A percentile compares a stretch with the other conserved stretches of the same genome.
These are phyloP conservation scores for Catharanthus roseus DNA, from an alignment of 257 asterid species.

Conservation along the genomic window DNA sequence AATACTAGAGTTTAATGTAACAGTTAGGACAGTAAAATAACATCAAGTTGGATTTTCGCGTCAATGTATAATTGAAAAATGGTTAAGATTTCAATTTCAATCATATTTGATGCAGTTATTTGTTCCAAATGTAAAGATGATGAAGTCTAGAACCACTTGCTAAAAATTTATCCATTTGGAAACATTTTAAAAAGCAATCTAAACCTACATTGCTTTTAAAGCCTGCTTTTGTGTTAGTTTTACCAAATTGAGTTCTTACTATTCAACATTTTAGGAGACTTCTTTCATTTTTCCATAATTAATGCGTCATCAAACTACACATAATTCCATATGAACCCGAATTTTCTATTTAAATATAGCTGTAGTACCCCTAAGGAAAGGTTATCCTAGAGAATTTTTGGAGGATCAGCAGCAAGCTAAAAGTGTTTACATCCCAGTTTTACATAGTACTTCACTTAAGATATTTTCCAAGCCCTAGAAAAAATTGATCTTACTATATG, in stretches of 20 bases:
- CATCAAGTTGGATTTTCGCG: neutral
- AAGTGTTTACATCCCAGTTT: neutral
- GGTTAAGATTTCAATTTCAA: neutral
- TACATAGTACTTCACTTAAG: neutral
- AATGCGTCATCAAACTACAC: neutral
- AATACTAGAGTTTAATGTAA: neutral
- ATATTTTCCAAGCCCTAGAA: neutral
- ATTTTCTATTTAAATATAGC: neutral
- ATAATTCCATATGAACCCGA: neutral
- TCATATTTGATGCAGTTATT: too few species aligned
- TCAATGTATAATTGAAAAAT: neutral
- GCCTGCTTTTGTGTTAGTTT: neutral
- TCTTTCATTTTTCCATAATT: neutral
- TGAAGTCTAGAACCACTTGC: neutral
- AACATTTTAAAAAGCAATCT: neutral
- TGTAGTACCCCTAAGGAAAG: neutral
- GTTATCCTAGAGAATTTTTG: neutral
- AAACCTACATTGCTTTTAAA: neutral
- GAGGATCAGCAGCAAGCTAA: too few species aligned
- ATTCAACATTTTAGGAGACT: neutral
- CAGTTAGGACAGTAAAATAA: neutral
- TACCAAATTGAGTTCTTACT: neutral
- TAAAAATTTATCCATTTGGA: neutral
- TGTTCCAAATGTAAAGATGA: too few species aligned
- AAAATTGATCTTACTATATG: too few species aligned